Conservation (phyloP, 805 yeast species). For the Scheffersomyces amazonensis region DNA sequence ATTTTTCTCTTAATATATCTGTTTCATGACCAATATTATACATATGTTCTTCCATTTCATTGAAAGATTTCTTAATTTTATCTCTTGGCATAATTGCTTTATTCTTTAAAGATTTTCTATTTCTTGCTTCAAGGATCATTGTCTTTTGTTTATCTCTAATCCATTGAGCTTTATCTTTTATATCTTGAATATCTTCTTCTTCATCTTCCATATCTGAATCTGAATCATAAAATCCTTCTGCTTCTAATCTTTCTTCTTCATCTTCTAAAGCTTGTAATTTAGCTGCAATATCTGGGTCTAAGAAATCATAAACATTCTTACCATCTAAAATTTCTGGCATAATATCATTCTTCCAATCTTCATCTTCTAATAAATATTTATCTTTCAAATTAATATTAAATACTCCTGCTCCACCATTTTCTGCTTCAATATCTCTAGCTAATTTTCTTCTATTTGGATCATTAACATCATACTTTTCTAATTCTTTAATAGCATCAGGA, state of each 20-base stretch:
- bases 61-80: constrained; percentile 69
- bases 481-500: constrained; percentile 67
- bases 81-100: constrained; percentile 89
- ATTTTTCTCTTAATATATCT: constrained; percentile 44
- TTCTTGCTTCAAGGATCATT: constrained; percentile 86
- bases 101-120: constrained; percentile 83
- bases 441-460: constrained; percentile 82
- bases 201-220: constrained; percentile 59
- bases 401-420: constrained; percentile 99
- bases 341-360: constrained; percentile 95
- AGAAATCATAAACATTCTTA: constrained; percentile 93
- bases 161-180: constrained; percentile 89
- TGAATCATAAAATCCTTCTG: constrained; percentile 93
- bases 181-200: constrained; percentile 65
- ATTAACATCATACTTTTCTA: constrained; percentile 67
- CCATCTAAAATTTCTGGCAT: constrained; percentile 98
- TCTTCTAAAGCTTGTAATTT: constrained; percentile 94
- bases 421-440: constrained; percentile 87
- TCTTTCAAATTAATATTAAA: constrained; percentile 91
- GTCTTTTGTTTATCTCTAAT: constrained; percentile 92
- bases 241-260: constrained; percentile 91
- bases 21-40: constrained; percentile 88
- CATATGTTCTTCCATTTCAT: constrained; percentile 87
- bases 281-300: constrained; percentile 92
- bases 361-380: constrained; percentile 87